Conservation (phyloP, 352 stramenopile species). For the Globisporangium abappressorium region DNA sequence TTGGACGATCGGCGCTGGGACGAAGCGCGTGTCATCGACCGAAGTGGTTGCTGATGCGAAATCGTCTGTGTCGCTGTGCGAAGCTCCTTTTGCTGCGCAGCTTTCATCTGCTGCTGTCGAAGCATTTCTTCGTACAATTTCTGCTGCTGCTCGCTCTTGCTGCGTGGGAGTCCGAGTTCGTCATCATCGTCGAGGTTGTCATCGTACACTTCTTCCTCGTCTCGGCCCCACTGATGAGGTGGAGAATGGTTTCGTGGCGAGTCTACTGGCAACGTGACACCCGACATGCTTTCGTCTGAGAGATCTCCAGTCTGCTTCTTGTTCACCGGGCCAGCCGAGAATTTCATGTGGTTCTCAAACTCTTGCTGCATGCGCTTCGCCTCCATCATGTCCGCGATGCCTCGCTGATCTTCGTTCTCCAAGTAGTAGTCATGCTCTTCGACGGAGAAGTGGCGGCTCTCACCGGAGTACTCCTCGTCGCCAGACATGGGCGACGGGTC, state of each 20-base stretch:
- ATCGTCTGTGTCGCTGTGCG: constrained; percentile 15
- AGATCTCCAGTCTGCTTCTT: constrained; percentile 2
- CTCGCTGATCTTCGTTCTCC: constrained; percentile 44
- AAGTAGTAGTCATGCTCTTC: constrained; percentile 64
- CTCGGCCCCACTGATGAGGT: neutral
- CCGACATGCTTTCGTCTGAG: constrained; percentile 15
- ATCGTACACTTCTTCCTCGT: constrained; percentile 1
- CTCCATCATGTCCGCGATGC: constrained; percentile 55
- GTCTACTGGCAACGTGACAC: constrained; percentile 23
- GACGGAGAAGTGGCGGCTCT: constrained; percentile 33
- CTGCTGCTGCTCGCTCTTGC: constrained; percentile 30
- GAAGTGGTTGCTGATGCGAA: constrained; percentile 9
- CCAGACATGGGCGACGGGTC: constrained; percentile 33
- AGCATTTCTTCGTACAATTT: constrained; percentile 20
- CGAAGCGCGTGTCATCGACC: neutral
- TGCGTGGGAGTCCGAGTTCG: constrained; percentile 30
- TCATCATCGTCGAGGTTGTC: constrained; percentile 26
- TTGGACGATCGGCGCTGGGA: constrained; percentile 7
- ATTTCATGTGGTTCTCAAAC: constrained; percentile 53
- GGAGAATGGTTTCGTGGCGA: constrained; percentile 6
- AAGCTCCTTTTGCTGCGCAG: constrained; percentile 21
- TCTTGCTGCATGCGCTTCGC: constrained; percentile 64
- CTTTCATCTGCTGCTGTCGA: constrained; percentile 25
- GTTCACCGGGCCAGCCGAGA: constrained; percentile 6
- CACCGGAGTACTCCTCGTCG: constrained; percentile 15